A percentile compares a stretch with the other conserved stretches of the same genome.
phyloP scores from a whole-genome alignment of 2,329 filamentous ascomycete genomes.

The Hymenoscyphus repandus region DNA sequence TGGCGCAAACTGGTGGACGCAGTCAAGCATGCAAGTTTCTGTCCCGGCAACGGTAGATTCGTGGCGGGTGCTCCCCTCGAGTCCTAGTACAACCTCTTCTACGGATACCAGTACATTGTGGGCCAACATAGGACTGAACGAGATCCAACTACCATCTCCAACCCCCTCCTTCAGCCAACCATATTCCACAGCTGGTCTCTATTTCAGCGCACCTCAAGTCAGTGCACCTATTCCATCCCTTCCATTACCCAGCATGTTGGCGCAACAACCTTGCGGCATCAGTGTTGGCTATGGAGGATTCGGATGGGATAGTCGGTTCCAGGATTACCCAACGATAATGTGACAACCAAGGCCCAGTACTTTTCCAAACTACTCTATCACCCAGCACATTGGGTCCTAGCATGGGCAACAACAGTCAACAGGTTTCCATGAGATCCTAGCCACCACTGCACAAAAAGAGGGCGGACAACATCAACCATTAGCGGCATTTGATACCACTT shows the following conservation, averaged over 20 bases:
- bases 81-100: conserved; percentile 66
- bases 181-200: conserved; percentile 66
- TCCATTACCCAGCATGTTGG: conserved; percentile 80
- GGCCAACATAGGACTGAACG: conserved; percentile 71
- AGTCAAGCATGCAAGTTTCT: conserved; percentile 57
- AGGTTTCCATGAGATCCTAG: conserved; percentile 12
- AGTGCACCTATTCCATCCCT: conserved; percentile 70
- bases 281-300: conserved; percentile 72
- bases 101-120: conserved; percentile 67
- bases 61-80: conserved; percentile 89
- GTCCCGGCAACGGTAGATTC: conserved; percentile 71
- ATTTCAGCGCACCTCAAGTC: conserved; percentile 74
- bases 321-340: conserved; percentile 82
- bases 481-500: conserved; percentile 32
- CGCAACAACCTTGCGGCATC: conserved; percentile 76
- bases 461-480: conserved; percentile 17
- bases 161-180: conserved; percentile 76
- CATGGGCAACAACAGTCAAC: conserved; percentile 24
- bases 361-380: conserved; percentile 40
- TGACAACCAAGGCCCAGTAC: conserved; percentile 56
- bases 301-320: conserved; percentile 73
- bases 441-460: conserved; percentile 13
- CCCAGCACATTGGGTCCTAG: conserved; percentile 41
- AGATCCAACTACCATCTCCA: conserved; percentile 71
- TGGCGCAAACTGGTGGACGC: conserved; percentile 75